Evolutionary conservation across 441 rosid genomes (phyloP).

Genomic region (Pelargonium citronellum): DNA sequence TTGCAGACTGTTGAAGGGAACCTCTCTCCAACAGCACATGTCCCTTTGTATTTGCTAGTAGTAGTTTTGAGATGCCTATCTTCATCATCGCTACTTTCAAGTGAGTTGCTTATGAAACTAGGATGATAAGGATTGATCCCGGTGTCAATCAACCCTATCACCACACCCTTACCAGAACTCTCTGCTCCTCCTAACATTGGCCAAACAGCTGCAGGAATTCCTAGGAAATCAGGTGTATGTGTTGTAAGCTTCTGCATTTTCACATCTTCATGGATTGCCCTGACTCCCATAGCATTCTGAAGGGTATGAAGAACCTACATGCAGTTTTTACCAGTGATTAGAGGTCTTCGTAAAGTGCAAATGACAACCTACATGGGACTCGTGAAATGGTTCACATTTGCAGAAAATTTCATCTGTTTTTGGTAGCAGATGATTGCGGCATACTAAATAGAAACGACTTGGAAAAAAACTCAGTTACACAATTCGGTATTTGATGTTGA

Average conservation of each 20-base stretch:
- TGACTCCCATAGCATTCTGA: conserved; percentile 33
- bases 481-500: not conserved
- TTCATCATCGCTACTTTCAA: conserved; percentile 6
- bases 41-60: conserved; percentile 35
- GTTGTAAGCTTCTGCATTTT: conserved; percentile 47
- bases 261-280: conserved; percentile 38
- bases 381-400: not conserved
- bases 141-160: conserved; percentile 47
- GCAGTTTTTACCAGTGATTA: not conserved
- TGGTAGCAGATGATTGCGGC: not conserved
- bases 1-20: conserved; percentile 39
- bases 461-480: not conserved
- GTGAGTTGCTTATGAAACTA: conserved; percentile 29
- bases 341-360: not conserved
- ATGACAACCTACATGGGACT: not conserved
- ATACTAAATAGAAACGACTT: not conserved
- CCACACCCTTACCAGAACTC: conserved; percentile 39
- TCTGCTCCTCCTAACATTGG: conserved; percentile 41
- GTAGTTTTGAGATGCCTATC: conserved; percentile 10
- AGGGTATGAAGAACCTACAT: conserved; percentile 30
- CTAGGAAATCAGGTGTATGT: conserved; percentile 42
- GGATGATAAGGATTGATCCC: conserved; percentile 50
- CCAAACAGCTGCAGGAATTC: conserved; percentile 40
- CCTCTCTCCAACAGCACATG: conserved; percentile 32
- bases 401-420: not conserved